Evolutionary conservation across 192 early-diverging fungal genomes (phyloP), one percentile per base, ranked within the genome.

Genomic region (Piromyces finnis): DNA sequence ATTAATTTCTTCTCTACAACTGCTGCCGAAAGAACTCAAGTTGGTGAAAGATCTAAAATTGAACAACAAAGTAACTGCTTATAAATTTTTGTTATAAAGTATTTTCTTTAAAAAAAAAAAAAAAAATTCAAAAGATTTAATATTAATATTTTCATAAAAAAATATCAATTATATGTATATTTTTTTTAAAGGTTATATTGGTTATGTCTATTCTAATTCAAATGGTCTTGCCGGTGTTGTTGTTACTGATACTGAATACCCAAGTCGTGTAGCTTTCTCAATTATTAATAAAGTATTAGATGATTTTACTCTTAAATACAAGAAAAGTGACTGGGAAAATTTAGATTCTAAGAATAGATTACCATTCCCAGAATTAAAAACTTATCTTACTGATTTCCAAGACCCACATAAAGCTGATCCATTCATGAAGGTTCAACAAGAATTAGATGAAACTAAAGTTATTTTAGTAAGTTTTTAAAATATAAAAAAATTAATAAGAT

Each of bases 401-500:
- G 94, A 98, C 85, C 97, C 97, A 39, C 90, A 94, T 79, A 90
- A 92, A 80, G 92, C 93, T 12, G 96, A 99, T 85, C 94, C 92
- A 5, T 94, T 98, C 81, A 91, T 97, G 91, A 89, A 90, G 83
- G 94, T 99, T 77, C 97, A 98, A 87, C 89, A 91, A 83, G 96
- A 99, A 85, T 85, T 99, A 86, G 97, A 99, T 82, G 95, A 99
- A 85, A 99, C 97, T 15, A 99, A 95, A 85, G 92, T 91, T 68
- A 92, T 99, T 32, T 82, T 99, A 88, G 92, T 93, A 83, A 79
- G 84, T 84, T 30, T 29, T 18, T 51, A 59, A 27, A 29, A 80
- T 59, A 36, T 32, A 29, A 6, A 18, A 4, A 30, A 29, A 2
- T 81, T 29, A 13, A 80, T 37, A 28, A 16, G 80, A 30, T 3